phyloP scores from a whole-genome alignment of 176 grass and related monocot species.

The Ananas comosus region DNA sequence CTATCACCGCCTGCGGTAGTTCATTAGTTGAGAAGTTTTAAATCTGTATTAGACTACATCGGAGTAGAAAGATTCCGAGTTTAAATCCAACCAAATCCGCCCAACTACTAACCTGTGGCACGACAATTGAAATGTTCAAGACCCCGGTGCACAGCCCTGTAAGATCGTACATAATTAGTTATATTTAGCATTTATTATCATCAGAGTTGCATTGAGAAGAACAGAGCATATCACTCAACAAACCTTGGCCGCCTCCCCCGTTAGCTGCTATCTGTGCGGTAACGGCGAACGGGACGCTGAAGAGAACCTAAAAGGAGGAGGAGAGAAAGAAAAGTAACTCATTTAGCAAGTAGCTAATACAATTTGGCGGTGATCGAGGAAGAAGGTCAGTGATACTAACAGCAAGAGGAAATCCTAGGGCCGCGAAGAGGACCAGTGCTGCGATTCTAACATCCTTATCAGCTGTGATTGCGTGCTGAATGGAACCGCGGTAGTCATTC shows the following conservation, averaged over 20 bases:
- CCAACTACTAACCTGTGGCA: conserved; percentile 53
- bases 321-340: neutral
- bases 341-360: neutral
- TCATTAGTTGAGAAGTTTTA: no score
- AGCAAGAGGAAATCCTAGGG: conserved; percentile 69
- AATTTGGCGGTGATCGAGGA: neutral
- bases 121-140: conserved; percentile 88
- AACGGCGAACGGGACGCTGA: conserved; percentile 78
- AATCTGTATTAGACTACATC: no score
- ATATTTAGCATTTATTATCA: neutral
- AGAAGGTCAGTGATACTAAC: conserved; percentile 24
- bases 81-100: no score
- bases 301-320: conserved; percentile 46
- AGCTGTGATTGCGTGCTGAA: conserved; percentile 47
- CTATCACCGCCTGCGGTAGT: no score
- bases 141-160: conserved; percentile 75
- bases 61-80: no score
- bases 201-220: neutral
- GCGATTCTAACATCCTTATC: conserved; percentile 35
- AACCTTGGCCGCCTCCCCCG: conserved; percentile 71
- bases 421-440: conserved; percentile 48
- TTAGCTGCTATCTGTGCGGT: conserved; percentile 47
- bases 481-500: conserved; percentile 36
- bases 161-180: neutral
- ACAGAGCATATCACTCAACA: neutral